Evolutionary conservation across 192 early-diverging fungal species (phyloP).

Genomic region (Coemansia sp.): DNA sequence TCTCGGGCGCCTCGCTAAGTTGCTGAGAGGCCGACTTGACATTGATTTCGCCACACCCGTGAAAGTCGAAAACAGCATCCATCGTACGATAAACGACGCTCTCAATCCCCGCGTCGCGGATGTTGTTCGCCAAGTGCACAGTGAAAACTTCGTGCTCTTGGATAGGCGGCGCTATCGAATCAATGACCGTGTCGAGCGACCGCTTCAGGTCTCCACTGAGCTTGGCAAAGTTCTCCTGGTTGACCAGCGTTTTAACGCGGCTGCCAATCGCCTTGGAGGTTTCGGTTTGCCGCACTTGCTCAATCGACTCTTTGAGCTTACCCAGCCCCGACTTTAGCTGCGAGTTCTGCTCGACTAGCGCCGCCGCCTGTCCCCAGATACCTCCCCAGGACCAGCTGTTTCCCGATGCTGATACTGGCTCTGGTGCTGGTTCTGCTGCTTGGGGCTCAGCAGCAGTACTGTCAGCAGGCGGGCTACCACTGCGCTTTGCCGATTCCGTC

Average conservation of each 20-base stretch:
- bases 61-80: constrained; percentile 55
- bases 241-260: constrained; percentile 43
- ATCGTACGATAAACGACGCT: constrained; percentile 52
- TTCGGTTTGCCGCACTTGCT: constrained; percentile 49
- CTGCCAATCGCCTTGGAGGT: constrained; percentile 33
- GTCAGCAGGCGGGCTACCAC: constrained; percentile 13
- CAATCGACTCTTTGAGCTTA: constrained; percentile 47
- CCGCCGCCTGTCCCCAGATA: constrained; percentile 51
- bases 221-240: constrained; percentile 45
- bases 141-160: constrained; percentile 53
- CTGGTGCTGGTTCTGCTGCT: not conserved
- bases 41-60: constrained; percentile 46
- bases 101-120: constrained; percentile 36
- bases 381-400: constrained; percentile 56
- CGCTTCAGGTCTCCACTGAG: constrained; percentile 47
- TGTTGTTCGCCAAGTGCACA: constrained; percentile 43
- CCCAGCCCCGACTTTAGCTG: constrained; percentile 50
- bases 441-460: constrained; percentile 3
- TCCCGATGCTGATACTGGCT: not conserved
- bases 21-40: constrained; percentile 38
- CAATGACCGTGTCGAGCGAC: constrained; percentile 52
- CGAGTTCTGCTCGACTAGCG: constrained; percentile 50
- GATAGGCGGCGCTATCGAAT: constrained; percentile 57
- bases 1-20: constrained; percentile 43
- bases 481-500: constrained; percentile 54